Base-by-base conservation (phyloP, 108 stramenopile genomes). In the Pseudonitzschia multistriata region DNA sequence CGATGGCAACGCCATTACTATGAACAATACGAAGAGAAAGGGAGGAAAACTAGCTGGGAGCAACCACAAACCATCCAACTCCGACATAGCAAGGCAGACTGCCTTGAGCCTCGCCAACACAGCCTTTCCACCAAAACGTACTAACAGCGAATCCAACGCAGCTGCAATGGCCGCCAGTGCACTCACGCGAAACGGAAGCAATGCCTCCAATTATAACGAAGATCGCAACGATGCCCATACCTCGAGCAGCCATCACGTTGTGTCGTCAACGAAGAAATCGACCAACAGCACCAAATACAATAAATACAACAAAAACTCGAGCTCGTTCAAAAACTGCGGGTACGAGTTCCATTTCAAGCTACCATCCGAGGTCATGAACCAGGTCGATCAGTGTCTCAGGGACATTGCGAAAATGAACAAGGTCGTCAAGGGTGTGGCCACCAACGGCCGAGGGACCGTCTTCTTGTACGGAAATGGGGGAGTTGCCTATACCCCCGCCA, bases 401-500 rank as follows among this genome's bases (percentile, higher is more conserved):
- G 79, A 84, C 49, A 74, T 84, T 83, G 36, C 72, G 74, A 68
- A 62, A 42, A 78, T 82, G 85, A 71, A 73, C 54, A 81, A 82
- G 50, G 48, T 76, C 1, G 85, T 92, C 45, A 78, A 76, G 39
- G 71, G 81, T 17, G 83, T 92, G 14, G 82, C 88, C 24, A 92
- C 87, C 48, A 92, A 92, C 66, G 88, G 87, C 29, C 62, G 79
- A 40, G 88, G 85, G 22, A 85, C 83, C 37, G 74, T 92, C 15
- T 84, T 92, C 27, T 62, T 92, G 40, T 86, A 88, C 62, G 77
- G 85, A n/a, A 85, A 81, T 73, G 91, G 88, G 27, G 83, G 85
- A 10, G 88, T 89, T 42, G 82, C 85, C 21, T 88, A 86, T 65
- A 83, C 87, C 35, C 87, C 87, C 0, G 35, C 62, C 17, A 86